phyloP scores from a whole-genome alignment of 495 filamentous ascomycete genomes.

The Podospora appendiculata region DNA sequence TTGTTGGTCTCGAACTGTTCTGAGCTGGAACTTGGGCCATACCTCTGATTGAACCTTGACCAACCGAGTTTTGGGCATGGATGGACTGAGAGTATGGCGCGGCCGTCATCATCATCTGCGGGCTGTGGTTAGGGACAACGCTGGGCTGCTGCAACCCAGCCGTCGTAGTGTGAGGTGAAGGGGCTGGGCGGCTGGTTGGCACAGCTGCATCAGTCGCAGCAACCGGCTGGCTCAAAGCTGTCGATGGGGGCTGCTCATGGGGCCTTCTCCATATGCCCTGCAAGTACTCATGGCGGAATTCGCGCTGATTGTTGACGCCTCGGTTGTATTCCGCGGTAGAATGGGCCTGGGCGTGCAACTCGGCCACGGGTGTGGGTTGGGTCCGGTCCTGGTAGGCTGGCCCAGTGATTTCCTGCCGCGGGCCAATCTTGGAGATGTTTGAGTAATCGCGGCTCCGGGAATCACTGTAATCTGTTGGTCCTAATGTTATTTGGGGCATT shows the following conservation, averaged over 20 bases:
- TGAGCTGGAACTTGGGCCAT: constrained; percentile 43
- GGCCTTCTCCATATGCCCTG: constrained; percentile 70
- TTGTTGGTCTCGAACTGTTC: constrained; percentile 34
- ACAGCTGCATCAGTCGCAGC: constrained; percentile 33
- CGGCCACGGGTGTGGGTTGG: constrained; percentile 68
- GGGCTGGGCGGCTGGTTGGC: constrained; percentile 39
- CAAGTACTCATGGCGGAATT: constrained; percentile 65
- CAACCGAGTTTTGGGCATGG: constrained; percentile 42
- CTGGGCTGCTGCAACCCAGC: constrained; percentile 32
- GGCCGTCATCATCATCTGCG: constrained; percentile 51
- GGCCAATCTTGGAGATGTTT: constrained; percentile 62
- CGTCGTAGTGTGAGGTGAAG: constrained; percentile 40
- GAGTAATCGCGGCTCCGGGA: constrained; percentile 73
- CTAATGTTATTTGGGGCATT: constrained; percentile 79
- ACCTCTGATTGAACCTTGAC: constrained; percentile 44
- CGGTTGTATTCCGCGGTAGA: constrained; percentile 91
- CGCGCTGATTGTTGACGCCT: constrained; percentile 63
- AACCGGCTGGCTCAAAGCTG: constrained; percentile 39
- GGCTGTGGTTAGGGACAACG: constrained; percentile 41
- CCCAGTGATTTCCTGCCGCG: constrained; percentile 83
- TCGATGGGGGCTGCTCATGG: constrained; percentile 60
- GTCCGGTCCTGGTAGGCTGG: constrained; percentile 83
- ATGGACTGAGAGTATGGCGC: constrained; percentile 44
- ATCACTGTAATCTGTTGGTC: constrained; percentile 62
- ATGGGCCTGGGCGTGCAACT: constrained; percentile 80